phyloP scores from a whole-genome alignment of 2,329 filamentous ascomycete species.

The Alternaria incomplexa region DNA sequence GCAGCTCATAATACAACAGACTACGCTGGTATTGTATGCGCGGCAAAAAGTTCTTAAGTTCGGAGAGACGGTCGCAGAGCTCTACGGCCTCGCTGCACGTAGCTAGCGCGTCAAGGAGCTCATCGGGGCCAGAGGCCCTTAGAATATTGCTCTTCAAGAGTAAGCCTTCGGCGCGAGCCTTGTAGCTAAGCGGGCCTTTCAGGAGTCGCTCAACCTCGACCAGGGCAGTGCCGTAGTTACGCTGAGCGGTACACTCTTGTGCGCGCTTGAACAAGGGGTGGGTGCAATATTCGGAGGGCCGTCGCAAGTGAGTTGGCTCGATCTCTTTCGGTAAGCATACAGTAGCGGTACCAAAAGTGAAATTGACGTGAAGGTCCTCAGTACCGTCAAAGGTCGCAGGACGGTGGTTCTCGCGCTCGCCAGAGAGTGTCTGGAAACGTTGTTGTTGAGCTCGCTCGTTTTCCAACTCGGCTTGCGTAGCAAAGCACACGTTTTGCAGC shows the following conservation, averaged over 20 bases:
- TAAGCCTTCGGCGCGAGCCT: slow-evolving; percentile 35
- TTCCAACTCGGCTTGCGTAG: slow-evolving; percentile 41
- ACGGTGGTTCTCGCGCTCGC: background rate
- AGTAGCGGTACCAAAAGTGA: slow-evolving; percentile 21
- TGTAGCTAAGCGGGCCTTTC: slow-evolving; percentile 30
- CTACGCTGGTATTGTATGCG: slow-evolving; percentile 36
- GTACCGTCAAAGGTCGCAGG: slow-evolving; percentile 5
- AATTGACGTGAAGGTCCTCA: background rate
- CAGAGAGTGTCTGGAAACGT: slow-evolving; percentile 8
- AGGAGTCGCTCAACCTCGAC: slow-evolving; percentile 33
- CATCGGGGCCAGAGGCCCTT: slow-evolving; percentile 27
- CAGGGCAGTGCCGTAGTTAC: slow-evolving; percentile 33
- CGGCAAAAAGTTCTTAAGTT: slow-evolving; percentile 28
- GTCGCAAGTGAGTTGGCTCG: background rate
- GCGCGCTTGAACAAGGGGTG: slow-evolving; percentile 28
- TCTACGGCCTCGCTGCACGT: slow-evolving; percentile 41
- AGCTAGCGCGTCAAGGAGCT: slow-evolving; percentile 37
- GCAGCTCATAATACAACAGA: slow-evolving; percentile 31
- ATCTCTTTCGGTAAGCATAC: slow-evolving; percentile 9
- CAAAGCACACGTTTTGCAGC: slow-evolving; percentile 36
- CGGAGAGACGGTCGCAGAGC: slow-evolving; percentile 29
- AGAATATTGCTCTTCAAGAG: slow-evolving; percentile 39
- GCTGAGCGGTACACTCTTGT: slow-evolving; percentile 21
- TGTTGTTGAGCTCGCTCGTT: slow-evolving; percentile 34
- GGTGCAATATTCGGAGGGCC: background rate